Evolutionary conservation across 108 stramenopile genomes (phyloP).

Genomic region (Fistulifera pelliculosa): DNA sequence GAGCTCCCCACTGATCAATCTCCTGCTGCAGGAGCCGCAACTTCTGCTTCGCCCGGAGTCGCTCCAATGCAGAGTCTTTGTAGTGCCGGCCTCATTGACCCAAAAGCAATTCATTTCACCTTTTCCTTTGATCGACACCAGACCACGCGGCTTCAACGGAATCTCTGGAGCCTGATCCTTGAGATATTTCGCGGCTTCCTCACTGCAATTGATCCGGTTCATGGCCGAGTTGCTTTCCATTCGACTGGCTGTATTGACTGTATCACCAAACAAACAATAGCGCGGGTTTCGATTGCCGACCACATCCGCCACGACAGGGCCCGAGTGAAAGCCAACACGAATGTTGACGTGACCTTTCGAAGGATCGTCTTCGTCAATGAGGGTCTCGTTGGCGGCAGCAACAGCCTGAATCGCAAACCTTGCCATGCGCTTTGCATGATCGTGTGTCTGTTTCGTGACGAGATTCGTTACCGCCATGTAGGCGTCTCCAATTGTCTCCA

Average conservation of each 20-base stretch:
- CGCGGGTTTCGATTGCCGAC: slow-evolving; percentile 63
- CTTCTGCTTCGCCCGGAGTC: too few species aligned
- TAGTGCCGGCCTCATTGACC: slow-evolving; percentile 1
- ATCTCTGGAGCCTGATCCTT: slow-evolving; percentile 22
- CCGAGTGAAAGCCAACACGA: slow-evolving; percentile 46
- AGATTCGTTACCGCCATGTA: slow-evolving; percentile 55
- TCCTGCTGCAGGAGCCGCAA: too few species aligned
- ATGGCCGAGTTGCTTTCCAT: slow-evolving; percentile 35
- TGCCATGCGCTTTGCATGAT: slow-evolving; percentile 60
- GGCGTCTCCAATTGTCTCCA: slow-evolving; percentile 72
- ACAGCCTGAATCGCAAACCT: slow-evolving; percentile 54
- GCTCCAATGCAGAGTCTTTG: too few species aligned
- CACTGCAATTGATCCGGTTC: slow-evolving; percentile 34
- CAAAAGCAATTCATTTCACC: slow-evolving; percentile 40
- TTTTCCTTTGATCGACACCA: slow-evolving; percentile 51
- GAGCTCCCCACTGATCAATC: too few species aligned
- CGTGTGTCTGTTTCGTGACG: slow-evolving; percentile 40
- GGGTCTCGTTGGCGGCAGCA: slow-evolving; percentile 24
- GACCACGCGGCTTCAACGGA: slow-evolving; percentile 18
- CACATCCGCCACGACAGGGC: slow-evolving; percentile 61
- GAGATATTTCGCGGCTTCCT: slow-evolving; percentile 23
- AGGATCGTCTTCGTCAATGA: slow-evolving; percentile 30
- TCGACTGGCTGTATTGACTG: slow-evolving; percentile 55
- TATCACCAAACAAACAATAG: slow-evolving; percentile 70
- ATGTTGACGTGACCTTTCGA: slow-evolving; percentile 21